Conservation (phyloP, 768 basidiomycete genomes). For the Polyporus arcularius region DNA sequence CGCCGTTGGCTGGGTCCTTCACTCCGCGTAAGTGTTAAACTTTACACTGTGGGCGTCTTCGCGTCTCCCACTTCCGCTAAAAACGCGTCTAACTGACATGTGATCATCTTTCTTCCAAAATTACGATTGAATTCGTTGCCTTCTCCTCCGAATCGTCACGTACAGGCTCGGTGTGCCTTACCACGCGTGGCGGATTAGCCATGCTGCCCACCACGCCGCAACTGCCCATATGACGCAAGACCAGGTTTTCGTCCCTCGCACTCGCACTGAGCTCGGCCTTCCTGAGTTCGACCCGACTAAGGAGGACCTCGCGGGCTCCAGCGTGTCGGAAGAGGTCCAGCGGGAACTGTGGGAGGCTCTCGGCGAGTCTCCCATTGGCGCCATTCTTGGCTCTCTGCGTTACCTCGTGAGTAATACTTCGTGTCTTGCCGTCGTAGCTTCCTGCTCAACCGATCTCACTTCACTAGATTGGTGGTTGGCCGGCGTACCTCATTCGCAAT, state of each 20-base stretch:
- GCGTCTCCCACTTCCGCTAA: neutral
- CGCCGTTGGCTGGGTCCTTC: conserved; percentile 87
- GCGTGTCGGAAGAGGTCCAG: conserved; percentile 65
- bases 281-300: conserved; percentile 66
- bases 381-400: conserved; percentile 49
- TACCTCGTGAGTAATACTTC: conserved; percentile 54
- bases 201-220: conserved; percentile 93
- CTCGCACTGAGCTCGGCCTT: conserved; percentile 72
- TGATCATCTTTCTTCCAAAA: conserved; percentile 7
- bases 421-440: neutral
- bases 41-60: neutral
- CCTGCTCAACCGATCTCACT: neutral
- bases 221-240: conserved; percentile 94
- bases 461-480: conserved; percentile 78
- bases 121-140: conserved; percentile 1
- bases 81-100: conserved; percentile 24
- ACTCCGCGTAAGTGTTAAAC: conserved; percentile 67
- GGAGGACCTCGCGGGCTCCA: conserved; percentile 65
- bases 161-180: conserved; percentile 89
- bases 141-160: conserved; percentile 2
- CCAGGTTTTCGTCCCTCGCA: conserved; percentile 92
- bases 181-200: conserved; percentile 94
- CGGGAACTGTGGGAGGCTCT: conserved; percentile 82
- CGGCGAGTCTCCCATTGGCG: conserved; percentile 86
- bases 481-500: conserved; percentile 77